Evolutionary conservation across 2,329 filamentous ascomycete species (phyloP), one percentile per base, ranked within the genome.

Genomic region (Stachybotrys echinatus): DNA sequence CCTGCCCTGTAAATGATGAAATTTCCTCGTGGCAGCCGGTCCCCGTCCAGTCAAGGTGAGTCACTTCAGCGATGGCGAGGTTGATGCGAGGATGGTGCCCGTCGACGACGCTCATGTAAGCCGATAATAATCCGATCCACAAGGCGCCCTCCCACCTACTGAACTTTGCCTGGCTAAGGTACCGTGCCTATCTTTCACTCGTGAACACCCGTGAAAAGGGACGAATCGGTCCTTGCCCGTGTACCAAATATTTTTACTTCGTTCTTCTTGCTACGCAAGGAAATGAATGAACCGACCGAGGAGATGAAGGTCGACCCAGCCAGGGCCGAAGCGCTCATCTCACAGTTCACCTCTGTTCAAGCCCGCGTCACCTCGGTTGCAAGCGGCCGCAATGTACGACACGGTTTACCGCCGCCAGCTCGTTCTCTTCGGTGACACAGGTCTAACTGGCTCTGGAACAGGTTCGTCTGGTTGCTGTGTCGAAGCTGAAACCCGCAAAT

Each of bases 401-500:
- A 21, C n/a, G 23, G 12, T 23, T 17, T 45, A 21, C 42, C 50
- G 38, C 48, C 46, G 21, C 46, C 45, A 48, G 20, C 18, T 34
- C 45, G 38, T 47, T 52, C 52, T 50, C 47, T 49, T 50, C 47
- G 49, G 31, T 48, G 48, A 8, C 18, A 21, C 48, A 89, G n/a
- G n/a, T n/a, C n/a, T n/a, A n/a, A n/a, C n/a, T n/a, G n/a, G n/a
- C n/a, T n/a, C n/a, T n/a, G n/a, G n/a, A n/a, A n/a, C n/a, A n/a
- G 85, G 81, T 92, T 55, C 86, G 94, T 44, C 80, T 99, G 38
- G 91, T 99, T 40, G 92, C 94, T 23, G 94, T 99, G 46, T 96
- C 92, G 39, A 99, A 99, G 71, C 79, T 96, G 57, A 97, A 99
- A 72, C 92, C 94, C 14, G 89, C 85, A 52, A 88, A 88, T 61